Percentiles rank a stretch among this genome's conserved stretches.
These are phyloP conservation scores for Nemania sp. DNA, from an alignment of 2,329 filamentous ascomycete species.

Conservation along the genomic window DNA sequence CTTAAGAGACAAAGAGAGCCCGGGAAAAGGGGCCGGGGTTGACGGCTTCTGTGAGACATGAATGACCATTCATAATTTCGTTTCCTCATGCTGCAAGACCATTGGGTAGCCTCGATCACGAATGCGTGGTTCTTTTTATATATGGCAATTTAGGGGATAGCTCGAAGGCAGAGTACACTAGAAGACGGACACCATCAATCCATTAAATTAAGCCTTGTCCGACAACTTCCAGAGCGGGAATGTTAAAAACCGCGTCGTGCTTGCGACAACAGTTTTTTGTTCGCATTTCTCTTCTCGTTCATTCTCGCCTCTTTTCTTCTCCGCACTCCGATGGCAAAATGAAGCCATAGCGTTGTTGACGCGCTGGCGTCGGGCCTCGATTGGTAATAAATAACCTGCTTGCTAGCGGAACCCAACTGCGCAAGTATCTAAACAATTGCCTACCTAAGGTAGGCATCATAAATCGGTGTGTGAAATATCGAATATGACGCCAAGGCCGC, in stretches of 20 bases:
- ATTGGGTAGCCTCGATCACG: slow-evolving; percentile 20
- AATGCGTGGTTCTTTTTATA: slow-evolving; percentile 28
- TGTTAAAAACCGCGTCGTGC: slow-evolving; percentile 28
- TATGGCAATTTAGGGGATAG: slow-evolving; percentile 8
- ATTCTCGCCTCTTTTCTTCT: not conserved
- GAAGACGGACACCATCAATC: too few relatives aligned
- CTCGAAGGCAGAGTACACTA: too few relatives aligned
- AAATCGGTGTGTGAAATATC: not conserved
- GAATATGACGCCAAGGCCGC: slow-evolving; percentile 2
- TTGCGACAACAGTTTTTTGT: not conserved
- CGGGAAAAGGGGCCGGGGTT: too few relatives aligned
- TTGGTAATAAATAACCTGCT: not conserved
- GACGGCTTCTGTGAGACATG: slow-evolving; percentile 26
- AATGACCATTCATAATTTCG: slow-evolving; percentile 17
- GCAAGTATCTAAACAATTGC: not conserved
- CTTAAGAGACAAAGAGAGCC: not conserved
- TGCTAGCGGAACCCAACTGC: not conserved
- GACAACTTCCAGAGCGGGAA: slow-evolving; percentile 27
- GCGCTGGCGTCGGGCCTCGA: slow-evolving; percentile 1
- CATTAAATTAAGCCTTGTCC: slow-evolving; percentile 30
- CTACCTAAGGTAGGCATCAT: not conserved
- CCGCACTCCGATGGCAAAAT: not conserved
- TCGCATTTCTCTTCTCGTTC: not conserved
- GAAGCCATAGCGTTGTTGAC: too few relatives aligned
- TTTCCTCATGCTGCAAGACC: slow-evolving; percentile 16